Base-by-base conservation (phyloP, 2,329 filamentous ascomycete species). In the Pezicula neosporulosa region DNA sequence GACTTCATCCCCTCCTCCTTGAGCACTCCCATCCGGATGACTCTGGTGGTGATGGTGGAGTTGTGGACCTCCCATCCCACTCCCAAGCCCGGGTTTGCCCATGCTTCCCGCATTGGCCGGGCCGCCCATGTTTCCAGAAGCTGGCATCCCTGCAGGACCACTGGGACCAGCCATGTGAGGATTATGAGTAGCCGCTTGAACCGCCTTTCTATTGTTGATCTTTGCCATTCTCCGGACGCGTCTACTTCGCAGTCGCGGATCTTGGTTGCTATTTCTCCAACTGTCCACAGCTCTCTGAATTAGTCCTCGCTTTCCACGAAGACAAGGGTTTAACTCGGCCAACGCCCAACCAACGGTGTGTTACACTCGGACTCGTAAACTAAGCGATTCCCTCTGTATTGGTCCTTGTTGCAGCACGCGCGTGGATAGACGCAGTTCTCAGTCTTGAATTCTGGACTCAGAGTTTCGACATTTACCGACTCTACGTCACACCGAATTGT, bases 351-450 rank as follows among this genome's bases (percentile, higher is more conserved):
- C 94, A n/a, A 99, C 94, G 0, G 91, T 90, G 91, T 90, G 73
- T 99, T 99, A 79, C 94, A 99, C 73, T 99, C 94, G 15, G 90
- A 97, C 76, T 99, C 94, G 70, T 99, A 99, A 61, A 94, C 89
- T 60, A 97, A 75, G 15, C 94, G 87, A 69, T 99, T 99, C 55
- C 94, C 94, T 54, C 92, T 87, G 76, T 99, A 99, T 68, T 96
- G 88, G 53, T 97, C 93, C 72, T 97, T 97, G 60, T 85, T 83
- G 70, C 91, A 96, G 76, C 92, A 97, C 4, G 94, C 94, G 54
- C 94, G 84, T 3, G 94, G 94, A 67, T 97, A 99, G 13, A 99
- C 94, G 68, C 94, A 97, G 73, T 99, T 99, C 69, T 97, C 93
- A 8, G 90, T 90, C 77, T 96, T 97, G 80, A 97, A 97, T 58